These are phyloP conservation scores for Eucalyptus cloeziana DNA, from an alignment of 345 rosid genomes.

Conservation along the genomic window DNA sequence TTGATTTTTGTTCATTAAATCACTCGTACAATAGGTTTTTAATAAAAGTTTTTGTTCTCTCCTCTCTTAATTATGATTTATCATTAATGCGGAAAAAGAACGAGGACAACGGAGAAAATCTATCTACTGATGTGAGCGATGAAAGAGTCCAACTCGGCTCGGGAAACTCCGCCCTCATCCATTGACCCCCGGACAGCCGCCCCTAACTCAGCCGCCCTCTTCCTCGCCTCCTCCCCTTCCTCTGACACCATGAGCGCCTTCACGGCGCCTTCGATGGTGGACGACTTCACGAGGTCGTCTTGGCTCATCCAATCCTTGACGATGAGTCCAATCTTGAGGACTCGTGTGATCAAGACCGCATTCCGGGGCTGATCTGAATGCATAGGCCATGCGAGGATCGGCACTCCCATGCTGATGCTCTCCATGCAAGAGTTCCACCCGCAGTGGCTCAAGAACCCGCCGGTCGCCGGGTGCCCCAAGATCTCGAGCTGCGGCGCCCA, in stretches of 20 bases:
- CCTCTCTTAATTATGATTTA: background rate
- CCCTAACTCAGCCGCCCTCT: conserved; percentile 26
- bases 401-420: conserved; percentile 56
- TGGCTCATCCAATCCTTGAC: conserved; percentile 17
- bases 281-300: conserved; percentile 3
- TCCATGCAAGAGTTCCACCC: conserved; percentile 80
- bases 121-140: conserved; percentile 33
- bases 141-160: conserved; percentile 35
- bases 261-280: conserved; percentile 16
- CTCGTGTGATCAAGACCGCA: conserved; percentile 14
- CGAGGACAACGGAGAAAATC: background rate
- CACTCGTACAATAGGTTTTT: background rate
- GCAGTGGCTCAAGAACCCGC: conserved; percentile 55
- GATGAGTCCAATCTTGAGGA: conserved; percentile 22
- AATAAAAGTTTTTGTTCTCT: background rate
- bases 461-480: conserved; percentile 24
- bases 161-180: conserved; percentile 28
- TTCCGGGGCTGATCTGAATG: conserved; percentile 61
- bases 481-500: conserved; percentile 66
- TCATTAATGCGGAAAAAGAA: background rate
- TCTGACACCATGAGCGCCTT: conserved; percentile 27
- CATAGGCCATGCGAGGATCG: conserved; percentile 53
- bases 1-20: background rate
- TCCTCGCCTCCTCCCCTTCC: conserved; percentile 40
- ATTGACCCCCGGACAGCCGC: conserved; percentile 1